Percentiles rank a stretch among this genome's conserved stretches.
These are phyloP conservation scores for Marsdenia floribunda DNA, from an alignment of 257 asterid genomes.

Conservation along the genomic window DNA sequence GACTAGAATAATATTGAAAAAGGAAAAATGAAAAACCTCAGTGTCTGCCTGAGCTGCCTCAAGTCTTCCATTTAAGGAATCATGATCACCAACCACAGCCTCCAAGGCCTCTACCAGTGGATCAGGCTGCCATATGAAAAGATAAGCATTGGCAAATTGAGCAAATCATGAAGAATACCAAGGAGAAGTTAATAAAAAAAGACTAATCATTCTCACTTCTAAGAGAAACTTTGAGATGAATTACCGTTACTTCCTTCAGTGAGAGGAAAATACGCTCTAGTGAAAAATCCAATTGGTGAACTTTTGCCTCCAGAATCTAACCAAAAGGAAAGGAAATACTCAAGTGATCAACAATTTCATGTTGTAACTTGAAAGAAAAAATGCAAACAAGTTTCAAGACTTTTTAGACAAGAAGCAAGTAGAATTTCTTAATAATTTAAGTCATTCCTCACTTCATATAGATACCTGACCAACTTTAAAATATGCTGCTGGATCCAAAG, in stretches of 20 bases:
- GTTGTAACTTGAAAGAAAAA: background rate
- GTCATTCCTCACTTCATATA: too few species aligned
- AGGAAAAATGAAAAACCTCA: slow-evolving; percentile 41
- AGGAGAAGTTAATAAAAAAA: background rate
- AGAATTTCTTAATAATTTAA: background rate
- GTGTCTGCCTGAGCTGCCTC: slow-evolving; percentile 61
- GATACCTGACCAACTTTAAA: slow-evolving; percentile 90
- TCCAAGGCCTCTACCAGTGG: slow-evolving; percentile 77
- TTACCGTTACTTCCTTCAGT: slow-evolving; percentile 77
- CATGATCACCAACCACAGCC: slow-evolving; percentile 77
- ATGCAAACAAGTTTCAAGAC: background rate
- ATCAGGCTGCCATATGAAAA: slow-evolving; percentile 66
- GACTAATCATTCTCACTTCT: slow-evolving; percentile 5
- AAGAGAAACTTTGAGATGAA: slow-evolving; percentile 12
- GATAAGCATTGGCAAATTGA: background rate
- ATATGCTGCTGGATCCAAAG: slow-evolving; percentile 73
- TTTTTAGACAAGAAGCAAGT: background rate
- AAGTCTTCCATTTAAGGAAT: slow-evolving; percentile 51
- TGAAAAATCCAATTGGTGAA: slow-evolving; percentile 81
- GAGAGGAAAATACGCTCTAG: slow-evolving; percentile 88
- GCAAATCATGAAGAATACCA: background rate
- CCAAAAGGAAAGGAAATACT: slow-evolving; percentile 14
- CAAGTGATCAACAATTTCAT: background rate
- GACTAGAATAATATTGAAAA: slow-evolving; percentile 4
- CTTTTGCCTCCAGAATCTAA: slow-evolving; percentile 93